phyloP scores from a whole-genome alignment of 805 yeast genomes.

The Candida dajiaensis region DNA sequence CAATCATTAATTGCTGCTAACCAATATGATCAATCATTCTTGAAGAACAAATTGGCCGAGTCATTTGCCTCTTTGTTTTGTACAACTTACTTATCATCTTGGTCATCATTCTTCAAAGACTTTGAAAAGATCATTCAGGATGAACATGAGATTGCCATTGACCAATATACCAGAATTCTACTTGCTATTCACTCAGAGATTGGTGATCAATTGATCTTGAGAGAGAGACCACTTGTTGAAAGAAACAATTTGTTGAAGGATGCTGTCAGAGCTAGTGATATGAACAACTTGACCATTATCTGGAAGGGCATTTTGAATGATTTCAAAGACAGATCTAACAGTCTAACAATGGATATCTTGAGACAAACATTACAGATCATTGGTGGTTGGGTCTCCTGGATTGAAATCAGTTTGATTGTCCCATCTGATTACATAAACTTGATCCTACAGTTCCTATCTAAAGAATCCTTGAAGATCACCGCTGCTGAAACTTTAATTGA shows the following conservation, averaged over 20 bases:
- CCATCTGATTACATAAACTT: conserved; percentile 21
- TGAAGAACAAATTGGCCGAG: conserved; percentile 55
- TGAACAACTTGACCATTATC: conserved; percentile 52
- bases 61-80: conserved; percentile 48
- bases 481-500: conserved; percentile 47
- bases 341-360: conserved; percentile 39
- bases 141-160: conserved; percentile 33
- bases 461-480: conserved; percentile 9
- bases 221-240: conserved; percentile 56
- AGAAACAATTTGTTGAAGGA: conserved; percentile 77
- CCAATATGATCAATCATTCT: conserved; percentile 32
- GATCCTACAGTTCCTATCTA: conserved; percentile 62
- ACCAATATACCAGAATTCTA: conserved; percentile 70
- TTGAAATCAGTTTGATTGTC: conserved; percentile 29
- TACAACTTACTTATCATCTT: conserved; percentile 38
- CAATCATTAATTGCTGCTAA: conserved; percentile 13
- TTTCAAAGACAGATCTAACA: conserved; percentile 26
- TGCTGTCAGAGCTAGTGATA: conserved; percentile 69
- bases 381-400: conserved; percentile 91
- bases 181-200: conserved; percentile 81
- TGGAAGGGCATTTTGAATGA: conserved; percentile 59
- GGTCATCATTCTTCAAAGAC: conserved; percentile 48
- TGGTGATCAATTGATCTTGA: conserved; percentile 81
- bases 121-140: conserved; percentile 31
- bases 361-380: conserved; percentile 57